A percentile compares a stretch with the other conserved stretches of the same genome.
phyloP scores from a whole-genome alignment of 179 eudicot genomes.

The Carnegiea gigantea region DNA sequence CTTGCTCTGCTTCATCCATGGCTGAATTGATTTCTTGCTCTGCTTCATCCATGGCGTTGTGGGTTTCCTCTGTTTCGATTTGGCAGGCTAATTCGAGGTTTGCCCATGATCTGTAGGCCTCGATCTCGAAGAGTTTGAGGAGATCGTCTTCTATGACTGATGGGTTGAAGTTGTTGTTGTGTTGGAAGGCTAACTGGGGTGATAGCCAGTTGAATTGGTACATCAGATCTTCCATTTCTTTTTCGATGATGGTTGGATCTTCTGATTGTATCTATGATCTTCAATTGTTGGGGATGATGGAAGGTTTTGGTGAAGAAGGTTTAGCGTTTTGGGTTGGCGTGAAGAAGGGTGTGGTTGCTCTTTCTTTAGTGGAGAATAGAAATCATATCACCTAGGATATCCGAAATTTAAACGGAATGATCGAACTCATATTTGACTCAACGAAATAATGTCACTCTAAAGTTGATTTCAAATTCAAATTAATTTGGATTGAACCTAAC shows the following conservation, averaged over 20 bases:
- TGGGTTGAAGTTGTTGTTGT: slow-evolving; percentile 64
- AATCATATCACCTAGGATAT: neutral
- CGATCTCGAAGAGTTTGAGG: slow-evolving; percentile 71
- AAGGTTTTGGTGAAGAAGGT: neutral
- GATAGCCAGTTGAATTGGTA: slow-evolving; percentile 61
- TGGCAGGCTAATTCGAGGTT: slow-evolving; percentile 49
- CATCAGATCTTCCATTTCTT: slow-evolving; percentile 61
- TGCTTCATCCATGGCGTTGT: slow-evolving; percentile 41
- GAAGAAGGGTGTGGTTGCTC: slow-evolving; percentile 11
- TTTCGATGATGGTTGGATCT: no score
- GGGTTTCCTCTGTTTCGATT: slow-evolving; percentile 37
- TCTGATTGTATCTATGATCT: neutral
- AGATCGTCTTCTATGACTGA: slow-evolving; percentile 55
- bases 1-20: slow-evolving; percentile 68
- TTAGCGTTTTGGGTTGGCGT: neutral
- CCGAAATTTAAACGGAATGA: no score
- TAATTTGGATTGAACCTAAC: no score
- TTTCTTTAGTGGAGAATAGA: slow-evolving; percentile 16
- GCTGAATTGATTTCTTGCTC: slow-evolving; percentile 59
- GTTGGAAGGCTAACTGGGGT: slow-evolving; percentile 40
- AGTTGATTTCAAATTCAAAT: no score
- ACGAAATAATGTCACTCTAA: no score
- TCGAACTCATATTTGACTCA: no score
- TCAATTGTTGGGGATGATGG: neutral
- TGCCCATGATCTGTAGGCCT: slow-evolving; percentile 80